These are phyloP conservation scores for Erythrophleum fordii DNA, from an alignment of 306 rosid genomes.

Conservation along the genomic window DNA sequence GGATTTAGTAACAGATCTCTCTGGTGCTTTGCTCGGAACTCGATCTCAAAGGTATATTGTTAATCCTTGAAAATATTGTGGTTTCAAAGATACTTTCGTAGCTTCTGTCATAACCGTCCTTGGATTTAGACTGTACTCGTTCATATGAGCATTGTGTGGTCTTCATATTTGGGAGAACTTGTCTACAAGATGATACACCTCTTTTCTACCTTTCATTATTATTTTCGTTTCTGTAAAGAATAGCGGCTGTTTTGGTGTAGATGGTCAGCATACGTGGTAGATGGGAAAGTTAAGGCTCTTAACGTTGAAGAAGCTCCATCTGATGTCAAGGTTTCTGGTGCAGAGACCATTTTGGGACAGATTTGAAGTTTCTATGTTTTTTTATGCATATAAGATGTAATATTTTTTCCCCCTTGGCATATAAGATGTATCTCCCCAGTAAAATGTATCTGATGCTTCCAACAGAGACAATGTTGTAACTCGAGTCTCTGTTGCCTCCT, in stretches of 20 bases:
- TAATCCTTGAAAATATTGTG: background rate
- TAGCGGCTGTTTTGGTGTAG: conserved; percentile 48
- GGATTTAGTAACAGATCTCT: conserved; percentile 83
- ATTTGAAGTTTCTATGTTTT: conserved; percentile 49
- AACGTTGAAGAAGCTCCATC: conserved; percentile 96
- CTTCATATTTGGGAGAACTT: conserved; percentile 28
- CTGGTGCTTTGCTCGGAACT: conserved; percentile 88
- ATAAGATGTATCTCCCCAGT: conserved; percentile 20
- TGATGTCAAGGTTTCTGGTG: conserved; percentile 93
- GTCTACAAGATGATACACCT: background rate
- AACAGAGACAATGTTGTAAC: conserved; percentile 3
- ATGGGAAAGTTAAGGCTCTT: conserved; percentile 73
- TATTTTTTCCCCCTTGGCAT: background rate
- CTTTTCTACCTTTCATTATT: background rate
- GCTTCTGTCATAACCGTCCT: background rate
- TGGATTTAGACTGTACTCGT: conserved; percentile 22
- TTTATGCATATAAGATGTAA: conserved; percentile 6
- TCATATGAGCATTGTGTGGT: background rate
- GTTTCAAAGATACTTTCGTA: too few relatives aligned
- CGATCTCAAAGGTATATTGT: conserved; percentile 74
- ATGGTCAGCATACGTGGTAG: conserved; percentile 96
- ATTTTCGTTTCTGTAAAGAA: conserved; percentile 25
- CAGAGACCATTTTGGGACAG: conserved; percentile 82
- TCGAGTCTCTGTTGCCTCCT: conserved; percentile 18
- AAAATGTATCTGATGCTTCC: conserved; percentile 30